phyloP scores from a whole-genome alignment of 2,329 filamentous ascomycete species.

The Colletotrichum orbiculare region DNA sequence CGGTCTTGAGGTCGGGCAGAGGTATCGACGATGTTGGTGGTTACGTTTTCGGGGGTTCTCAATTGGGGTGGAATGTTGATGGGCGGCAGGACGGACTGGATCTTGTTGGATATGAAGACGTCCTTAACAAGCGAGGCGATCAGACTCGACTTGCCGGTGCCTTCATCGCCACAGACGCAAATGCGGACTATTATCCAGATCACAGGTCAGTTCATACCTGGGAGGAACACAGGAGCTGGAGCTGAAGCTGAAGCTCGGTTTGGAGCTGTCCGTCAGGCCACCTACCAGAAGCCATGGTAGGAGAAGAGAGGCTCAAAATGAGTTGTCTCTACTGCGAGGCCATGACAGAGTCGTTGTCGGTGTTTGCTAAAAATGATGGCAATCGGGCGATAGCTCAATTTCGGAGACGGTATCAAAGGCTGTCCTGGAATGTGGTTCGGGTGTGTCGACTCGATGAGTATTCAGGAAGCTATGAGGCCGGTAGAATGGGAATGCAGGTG shows the following conservation, averaged over 20 bases:
- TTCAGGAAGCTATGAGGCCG: conserved; percentile 29
- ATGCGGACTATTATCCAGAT: conserved; percentile 74
- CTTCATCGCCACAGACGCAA: conserved; percentile 96
- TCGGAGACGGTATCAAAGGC: no score
- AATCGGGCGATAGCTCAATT: not conserved
- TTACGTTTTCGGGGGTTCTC: conserved; percentile 95
- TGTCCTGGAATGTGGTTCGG: not conserved
- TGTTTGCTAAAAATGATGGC: not conserved
- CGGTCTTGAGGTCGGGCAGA: conserved; percentile 95
- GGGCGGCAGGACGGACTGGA: conserved; percentile 92
- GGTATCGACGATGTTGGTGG: conserved; percentile 97
- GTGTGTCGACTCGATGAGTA: conserved; percentile 8
- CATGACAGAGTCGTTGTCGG: conserved; percentile 21
- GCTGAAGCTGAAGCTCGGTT: not conserved
- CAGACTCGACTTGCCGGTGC: conserved; percentile 88
- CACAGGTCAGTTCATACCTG: conserved; percentile 27
- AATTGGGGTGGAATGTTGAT: conserved; percentile 95
- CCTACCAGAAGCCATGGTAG: conserved; percentile 38
- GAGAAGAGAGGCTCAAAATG: conserved; percentile 10
- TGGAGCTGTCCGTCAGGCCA: conserved; percentile 25
- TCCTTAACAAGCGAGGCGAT: conserved; percentile 97
- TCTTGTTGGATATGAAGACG: conserved; percentile 94
- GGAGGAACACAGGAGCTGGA: not conserved
- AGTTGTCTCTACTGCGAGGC: conserved; percentile 22
- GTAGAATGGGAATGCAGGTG: conserved; percentile 32